Base-by-base conservation (phyloP, 352 stramenopile genomes). In the Phytopythium delawarense region DNA sequence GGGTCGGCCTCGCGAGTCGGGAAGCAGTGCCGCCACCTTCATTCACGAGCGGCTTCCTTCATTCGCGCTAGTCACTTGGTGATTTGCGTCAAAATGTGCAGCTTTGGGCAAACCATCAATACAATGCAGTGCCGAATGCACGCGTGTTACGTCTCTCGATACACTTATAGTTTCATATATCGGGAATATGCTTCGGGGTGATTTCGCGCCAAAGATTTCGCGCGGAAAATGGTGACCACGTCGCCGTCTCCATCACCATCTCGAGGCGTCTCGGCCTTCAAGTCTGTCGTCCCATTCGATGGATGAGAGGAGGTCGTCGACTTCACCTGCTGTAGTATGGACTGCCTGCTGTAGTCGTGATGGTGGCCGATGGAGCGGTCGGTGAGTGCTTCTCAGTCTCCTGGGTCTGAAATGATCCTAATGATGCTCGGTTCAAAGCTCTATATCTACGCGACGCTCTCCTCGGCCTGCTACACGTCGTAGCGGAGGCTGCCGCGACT, bases 401-500 rank as follows among this genome's bases (percentile, higher is more conserved):
- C n/a, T n/a, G n/a, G n/a, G n/a, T n/a, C n/a, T n/a, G n/a, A n/a
- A n/a, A n/a, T n/a, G n/a, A 37, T 9, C 32, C 32, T 9, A 37
- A 37, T 9, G 32, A 9, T 37, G 32, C 32, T 37, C 32, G 5
- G 32, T 37, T 37, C 9, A 37, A 37, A 6, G 50, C 37, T 60
- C 21, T 37, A 51, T 32, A 40, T n/a, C 21, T 34, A 23, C 13
- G 12, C 32, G 9, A 4, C 48, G 1, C 21, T 51, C 45, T 30
- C 21, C n/a, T 30, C 20, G 7, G 25, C 28, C 46, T 32, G 34
- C 3, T 52, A 20, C 25, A 20, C 21, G 25, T 16, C 13, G n/a
- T n/a, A n/a, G n/a, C n/a, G n/a, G n/a, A n/a, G n/a, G n/a, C 46
- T 34, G 8, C 25, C 21, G 11, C 9, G 7, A 68, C 65, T 84